Percentiles rank a stretch among this genome's conserved stretches.
Evolutionary conservation across 768 basidiomycete species (phyloP).

Genomic region (Polyporus arcularius): DNA sequence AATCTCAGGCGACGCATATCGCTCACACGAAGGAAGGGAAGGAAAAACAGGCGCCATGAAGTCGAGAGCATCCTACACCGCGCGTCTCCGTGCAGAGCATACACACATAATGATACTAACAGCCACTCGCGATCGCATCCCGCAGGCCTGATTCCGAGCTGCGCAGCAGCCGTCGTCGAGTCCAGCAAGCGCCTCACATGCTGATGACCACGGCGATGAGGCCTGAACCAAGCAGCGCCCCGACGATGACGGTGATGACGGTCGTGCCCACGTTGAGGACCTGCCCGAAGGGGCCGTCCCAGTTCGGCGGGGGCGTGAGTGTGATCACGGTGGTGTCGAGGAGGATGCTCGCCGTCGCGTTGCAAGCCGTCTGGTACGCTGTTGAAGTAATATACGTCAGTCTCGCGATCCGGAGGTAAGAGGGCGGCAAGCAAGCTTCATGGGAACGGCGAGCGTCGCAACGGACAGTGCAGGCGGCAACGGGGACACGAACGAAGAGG

Average conservation of each 20-base stretch:
- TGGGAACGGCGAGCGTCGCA: too few species aligned
- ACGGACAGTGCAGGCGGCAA: too few species aligned
- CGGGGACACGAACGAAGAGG: too few species aligned
- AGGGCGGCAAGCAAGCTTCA: neutral
- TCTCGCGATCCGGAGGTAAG: neutral
- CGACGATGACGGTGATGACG: slow-evolving; percentile 45
- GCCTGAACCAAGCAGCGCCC: slow-evolving; percentile 49
- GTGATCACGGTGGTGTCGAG: slow-evolving; percentile 41
- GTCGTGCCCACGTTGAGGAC: slow-evolving; percentile 47
- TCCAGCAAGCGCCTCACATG: slow-evolving; percentile 34
- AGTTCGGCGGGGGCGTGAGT: slow-evolving; percentile 48
- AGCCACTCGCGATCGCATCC: neutral
- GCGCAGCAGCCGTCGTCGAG: too few species aligned
- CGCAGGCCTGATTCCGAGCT: too few species aligned
- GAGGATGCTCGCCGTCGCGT: slow-evolving; percentile 34
- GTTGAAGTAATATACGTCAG: neutral
- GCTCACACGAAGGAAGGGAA: neutral
- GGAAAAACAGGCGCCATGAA: neutral
- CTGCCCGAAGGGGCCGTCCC: slow-evolving; percentile 62
- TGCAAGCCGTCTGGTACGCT: slow-evolving; percentile 62
- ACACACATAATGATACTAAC: neutral
- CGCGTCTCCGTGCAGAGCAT: neutral
- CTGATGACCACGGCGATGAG: slow-evolving; percentile 55
- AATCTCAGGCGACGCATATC: too few species aligned
- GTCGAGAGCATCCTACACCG: neutral